Evolutionary conservation across 257 asterid genomes (phyloP), one percentile per base, ranked within the genome.

Genomic region (Ocimum tenuiflorum): DNA sequence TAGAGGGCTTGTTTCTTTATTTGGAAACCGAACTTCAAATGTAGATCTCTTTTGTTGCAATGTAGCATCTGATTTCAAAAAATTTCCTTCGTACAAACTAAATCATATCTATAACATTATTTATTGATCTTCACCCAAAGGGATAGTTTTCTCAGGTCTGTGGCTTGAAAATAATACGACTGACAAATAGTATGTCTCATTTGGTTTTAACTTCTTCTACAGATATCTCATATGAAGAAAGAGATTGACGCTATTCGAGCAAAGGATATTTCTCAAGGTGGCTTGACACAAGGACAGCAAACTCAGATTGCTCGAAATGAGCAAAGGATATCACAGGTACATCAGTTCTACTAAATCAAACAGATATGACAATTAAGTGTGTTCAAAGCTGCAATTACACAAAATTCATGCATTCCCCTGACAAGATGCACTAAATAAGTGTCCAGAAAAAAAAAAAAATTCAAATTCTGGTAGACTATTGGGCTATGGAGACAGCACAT

Each of bases 221-320:
- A 90, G 99, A 88, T 94, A 81, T 88, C 91, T 76, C 97, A 94
- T 81, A 94, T 94, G 99, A 94, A 90, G 81, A 94, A 94, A 85
- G 99, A 94, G 85, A 94, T 94, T 65, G 96, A 94, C 79, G 96
- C 99, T 60, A 94, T 94, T 65, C 91, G 99, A 61, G 97, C 91
- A 3, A 94, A 94, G 89, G 99, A 90, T 77, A 94, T 94, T 80
- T 68, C 97, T 79, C 99, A 94, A 85, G 99, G 99, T 85, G 99
- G 99, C 59, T 74, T 94, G 79, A 89, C 97, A 10, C 99, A 94
- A 74, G 97, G 99, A 41, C 97, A 94, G 13, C 99, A 94, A 89
- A 94, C 97, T 74, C 99, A 94, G 84, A 94, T 94, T 75, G 99
- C 99, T 80, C 78, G 99, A 77, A 94, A 94, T 82, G 99, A 94